A percentile compares a stretch with the other conserved stretches of the same genome.
Evolutionary conservation across 305 asterid species (phyloP).

Genomic region (Fraxinus floribunda): DNA sequence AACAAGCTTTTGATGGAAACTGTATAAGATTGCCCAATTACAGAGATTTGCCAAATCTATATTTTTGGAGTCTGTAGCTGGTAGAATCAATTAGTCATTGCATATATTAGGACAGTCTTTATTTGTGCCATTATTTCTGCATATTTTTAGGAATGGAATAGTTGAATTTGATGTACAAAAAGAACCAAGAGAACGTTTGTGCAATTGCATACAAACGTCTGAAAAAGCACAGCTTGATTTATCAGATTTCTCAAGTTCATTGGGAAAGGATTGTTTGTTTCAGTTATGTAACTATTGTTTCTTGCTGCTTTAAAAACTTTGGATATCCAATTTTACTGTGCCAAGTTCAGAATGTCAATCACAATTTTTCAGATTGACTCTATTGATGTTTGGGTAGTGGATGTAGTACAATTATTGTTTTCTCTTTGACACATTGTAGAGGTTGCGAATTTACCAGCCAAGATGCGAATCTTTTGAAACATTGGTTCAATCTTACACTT

Average conservation of each 20-base stretch:
- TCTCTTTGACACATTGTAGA: conserved; percentile 48
- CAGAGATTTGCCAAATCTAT: background rate
- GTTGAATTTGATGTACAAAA: background rate
- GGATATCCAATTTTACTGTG: background rate
- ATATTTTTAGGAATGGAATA: background rate
- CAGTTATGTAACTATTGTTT: conserved; percentile 1
- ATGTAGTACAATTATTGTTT: conserved; percentile 12
- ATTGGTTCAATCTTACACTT: conserved; percentile 75
- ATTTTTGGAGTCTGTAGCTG: background rate
- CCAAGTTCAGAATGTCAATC: conserved; percentile 10
- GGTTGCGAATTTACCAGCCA: conserved; percentile 89
- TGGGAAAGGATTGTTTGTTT: conserved; percentile 2
- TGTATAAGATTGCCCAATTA: background rate
- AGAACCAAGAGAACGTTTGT: background rate
- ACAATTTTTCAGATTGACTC: conserved; percentile 8
- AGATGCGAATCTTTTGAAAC: conserved; percentile 95
- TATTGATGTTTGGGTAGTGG: conserved; percentile 9
- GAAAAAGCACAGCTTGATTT: background rate
- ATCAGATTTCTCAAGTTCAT: conserved; percentile 2
- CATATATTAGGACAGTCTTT: background rate
- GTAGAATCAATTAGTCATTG: background rate
- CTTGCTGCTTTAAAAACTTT: conserved; percentile 15
- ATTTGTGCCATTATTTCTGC: background rate
- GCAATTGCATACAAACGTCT: background rate
- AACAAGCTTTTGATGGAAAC: background rate